These are phyloP conservation scores for Cutaneotrichosporon curvatum DNA, from an alignment of 1,284 basidiomycete species.

Conservation along the genomic window DNA sequence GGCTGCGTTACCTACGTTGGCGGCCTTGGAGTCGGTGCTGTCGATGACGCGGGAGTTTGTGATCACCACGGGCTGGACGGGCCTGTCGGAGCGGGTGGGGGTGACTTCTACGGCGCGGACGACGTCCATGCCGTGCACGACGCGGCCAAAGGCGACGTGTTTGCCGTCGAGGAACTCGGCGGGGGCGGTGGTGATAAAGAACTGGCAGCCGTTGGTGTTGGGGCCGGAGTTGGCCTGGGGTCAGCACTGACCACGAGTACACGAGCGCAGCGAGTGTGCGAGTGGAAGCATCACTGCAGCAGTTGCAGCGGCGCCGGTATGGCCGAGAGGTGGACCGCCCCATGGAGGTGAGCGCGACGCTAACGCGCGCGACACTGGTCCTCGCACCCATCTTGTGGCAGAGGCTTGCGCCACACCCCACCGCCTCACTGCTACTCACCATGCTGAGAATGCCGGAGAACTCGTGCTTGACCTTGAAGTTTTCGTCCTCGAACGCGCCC, in stretches of 20 bases:
- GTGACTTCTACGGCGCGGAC: conserved; percentile 89
- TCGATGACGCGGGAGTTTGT: conserved; percentile 50
- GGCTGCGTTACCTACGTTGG: too few relatives aligned
- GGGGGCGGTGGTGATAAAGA: conserved; percentile 92
- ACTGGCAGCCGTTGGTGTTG: conserved; percentile 88
- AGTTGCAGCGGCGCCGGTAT: too few relatives aligned
- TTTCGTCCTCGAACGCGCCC: conserved; percentile 27
- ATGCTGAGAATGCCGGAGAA: conserved; percentile 11
- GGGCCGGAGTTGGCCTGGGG: conserved; percentile 80
- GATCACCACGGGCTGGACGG: conserved; percentile 52
- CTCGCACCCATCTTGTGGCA: too few relatives aligned
- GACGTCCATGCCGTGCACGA: conserved; percentile 79
- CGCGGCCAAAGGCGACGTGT: conserved; percentile 86
- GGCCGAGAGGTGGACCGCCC: too few relatives aligned
- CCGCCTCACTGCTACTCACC: too few relatives aligned
- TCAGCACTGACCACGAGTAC: background rate
- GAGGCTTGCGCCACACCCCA: too few relatives aligned
- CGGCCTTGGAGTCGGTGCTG: too few relatives aligned
- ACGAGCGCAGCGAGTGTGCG: too few relatives aligned
- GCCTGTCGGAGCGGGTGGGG: conserved; percentile 57
- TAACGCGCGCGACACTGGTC: too few relatives aligned
- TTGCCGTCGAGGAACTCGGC: conserved; percentile 92
- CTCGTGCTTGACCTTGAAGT: conserved; percentile 8
- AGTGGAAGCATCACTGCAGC: too few relatives aligned
- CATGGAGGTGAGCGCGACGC: too few relatives aligned